phyloP scores from a whole-genome alignment of 768 basidiomycete species.

The Polyporus arcularius region DNA sequence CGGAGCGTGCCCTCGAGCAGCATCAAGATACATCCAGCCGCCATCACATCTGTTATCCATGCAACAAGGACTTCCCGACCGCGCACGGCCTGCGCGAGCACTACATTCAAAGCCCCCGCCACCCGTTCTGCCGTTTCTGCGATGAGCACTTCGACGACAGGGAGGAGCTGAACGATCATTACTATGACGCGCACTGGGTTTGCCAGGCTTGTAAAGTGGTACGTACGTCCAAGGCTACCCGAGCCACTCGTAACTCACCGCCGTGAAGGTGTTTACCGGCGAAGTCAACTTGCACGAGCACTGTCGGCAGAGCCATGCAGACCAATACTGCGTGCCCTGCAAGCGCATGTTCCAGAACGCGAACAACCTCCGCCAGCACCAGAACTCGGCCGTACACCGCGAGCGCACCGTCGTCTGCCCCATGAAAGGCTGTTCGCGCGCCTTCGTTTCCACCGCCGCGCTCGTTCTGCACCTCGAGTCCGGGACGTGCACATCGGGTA shows the following conservation, averaged over 20 bases:
- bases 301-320: slow-evolving; percentile 16
- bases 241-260: too few species aligned
- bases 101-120: slow-evolving; percentile 49
- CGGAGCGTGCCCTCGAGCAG: slow-evolving; percentile 24
- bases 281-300: slow-evolving; percentile 41
- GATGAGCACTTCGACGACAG: slow-evolving; percentile 44
- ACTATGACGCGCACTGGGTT: slow-evolving; percentile 39
- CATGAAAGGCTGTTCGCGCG: slow-evolving; percentile 42
- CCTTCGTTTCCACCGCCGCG: slow-evolving; percentile 55
- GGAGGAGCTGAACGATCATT: slow-evolving; percentile 43
- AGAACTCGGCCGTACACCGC: slow-evolving; percentile 53
- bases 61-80: slow-evolving; percentile 47
- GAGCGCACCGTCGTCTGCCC: slow-evolving; percentile 39
- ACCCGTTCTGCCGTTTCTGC: slow-evolving; percentile 57
- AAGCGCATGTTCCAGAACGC: slow-evolving; percentile 44
- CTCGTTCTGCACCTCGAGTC: slow-evolving; percentile 65
- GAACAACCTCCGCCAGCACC: slow-evolving; percentile 47
- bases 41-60: slow-evolving; percentile 50
- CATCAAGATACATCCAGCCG: slow-evolving; percentile 27
- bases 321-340: slow-evolving; percentile 47
- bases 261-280: slow-evolving; percentile 38
- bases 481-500: slow-evolving; percentile 57
- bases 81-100: slow-evolving; percentile 46
- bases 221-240: background rate
- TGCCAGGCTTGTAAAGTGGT: slow-evolving; percentile 42